Evolutionary conservation across 257 asterid species (phyloP).

Genomic region (Nicotiana benthamiana): DNA sequence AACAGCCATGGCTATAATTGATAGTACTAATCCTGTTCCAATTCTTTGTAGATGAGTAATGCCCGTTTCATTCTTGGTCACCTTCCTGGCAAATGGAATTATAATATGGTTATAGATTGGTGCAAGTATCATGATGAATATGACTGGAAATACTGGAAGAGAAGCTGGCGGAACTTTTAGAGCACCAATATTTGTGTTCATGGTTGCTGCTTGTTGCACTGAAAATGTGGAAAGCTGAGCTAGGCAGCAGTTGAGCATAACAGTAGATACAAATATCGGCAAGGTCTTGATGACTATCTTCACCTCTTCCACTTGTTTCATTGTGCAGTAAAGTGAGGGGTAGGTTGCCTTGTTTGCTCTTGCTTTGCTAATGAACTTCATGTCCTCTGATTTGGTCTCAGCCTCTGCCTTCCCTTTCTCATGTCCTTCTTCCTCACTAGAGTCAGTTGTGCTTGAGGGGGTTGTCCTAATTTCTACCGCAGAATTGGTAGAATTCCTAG

Average conservation of each 20-base stretch:
- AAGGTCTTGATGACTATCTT: conserved; percentile 52
- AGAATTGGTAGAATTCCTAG: conserved; percentile 19
- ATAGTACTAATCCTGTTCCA: conserved; percentile 56
- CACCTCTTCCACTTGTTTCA: conserved; percentile 55
- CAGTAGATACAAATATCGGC: conserved; percentile 65
- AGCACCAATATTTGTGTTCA: conserved; percentile 57
- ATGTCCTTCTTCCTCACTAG: conserved; percentile 14
- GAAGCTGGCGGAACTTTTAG: conserved; percentile 77
- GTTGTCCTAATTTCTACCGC: conserved; percentile 18
- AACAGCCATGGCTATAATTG: conserved; percentile 61
- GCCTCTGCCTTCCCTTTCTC: conserved; percentile 4
- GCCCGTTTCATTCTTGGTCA: conserved; percentile 57
- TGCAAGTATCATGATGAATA: conserved; percentile 55
- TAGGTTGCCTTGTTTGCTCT: conserved; percentile 23
- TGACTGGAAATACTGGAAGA: conserved; percentile 69
- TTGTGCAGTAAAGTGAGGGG: conserved; percentile 40
- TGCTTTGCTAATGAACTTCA: conserved; percentile 34
- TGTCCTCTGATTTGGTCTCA: conserved; percentile 21
- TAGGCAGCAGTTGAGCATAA: conserved; percentile 79
- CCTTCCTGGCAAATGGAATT: conserved; percentile 46
- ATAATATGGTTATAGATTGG: conserved; percentile 58
- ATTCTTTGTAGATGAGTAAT: conserved; percentile 63
- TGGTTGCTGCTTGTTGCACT: conserved; percentile 82
- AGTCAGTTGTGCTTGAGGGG: conserved; percentile 23
- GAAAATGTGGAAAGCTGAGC: conserved; percentile 92